A percentile compares a stretch with the other conserved stretches of the same genome.
These are phyloP conservation scores for Takakia lepidozioides DNA, from an alignment of 225 moss, liverwort and hornwort species.

Conservation along the genomic window DNA sequence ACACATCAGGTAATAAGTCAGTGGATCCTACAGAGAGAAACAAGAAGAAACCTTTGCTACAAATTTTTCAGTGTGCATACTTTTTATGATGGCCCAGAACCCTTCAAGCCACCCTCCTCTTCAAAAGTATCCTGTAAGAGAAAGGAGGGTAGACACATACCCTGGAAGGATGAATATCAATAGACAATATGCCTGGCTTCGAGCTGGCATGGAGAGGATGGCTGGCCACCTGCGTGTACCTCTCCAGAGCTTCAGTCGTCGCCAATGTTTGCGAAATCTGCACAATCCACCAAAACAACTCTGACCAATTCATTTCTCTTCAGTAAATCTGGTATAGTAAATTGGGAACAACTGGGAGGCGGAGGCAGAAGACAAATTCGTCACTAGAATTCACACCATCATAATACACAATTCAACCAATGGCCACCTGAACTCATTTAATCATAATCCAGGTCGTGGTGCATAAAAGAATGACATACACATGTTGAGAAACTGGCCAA, in stretches of 20 bases:
- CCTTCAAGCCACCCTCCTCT: background rate
- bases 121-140: background rate
- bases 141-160: slow-evolving; percentile 15
- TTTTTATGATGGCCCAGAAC: too few species aligned
- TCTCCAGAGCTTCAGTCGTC: slow-evolving; percentile 61
- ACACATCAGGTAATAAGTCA: background rate
- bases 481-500: too few species aligned
- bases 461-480: too few species aligned
- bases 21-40: background rate
- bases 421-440: too few species aligned
- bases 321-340: too few species aligned
- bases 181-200: slow-evolving; percentile 82
- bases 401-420: too few species aligned
- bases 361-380: too few species aligned
- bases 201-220: slow-evolving; percentile 97
- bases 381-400: too few species aligned
- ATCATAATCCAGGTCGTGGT: too few species aligned
- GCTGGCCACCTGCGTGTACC: slow-evolving; percentile 88
- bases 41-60: too few species aligned
- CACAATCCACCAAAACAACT: slow-evolving; percentile 10
- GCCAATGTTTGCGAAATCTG: slow-evolving; percentile 79
- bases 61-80: too few species aligned
- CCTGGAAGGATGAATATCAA: slow-evolving; percentile 85
- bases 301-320: background rate
- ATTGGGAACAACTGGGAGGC: too few species aligned